These are phyloP conservation scores for Cutaneotrichosporon sp. DNA, from an alignment of 1,284 basidiomycete genomes.

Conservation along the genomic window DNA sequence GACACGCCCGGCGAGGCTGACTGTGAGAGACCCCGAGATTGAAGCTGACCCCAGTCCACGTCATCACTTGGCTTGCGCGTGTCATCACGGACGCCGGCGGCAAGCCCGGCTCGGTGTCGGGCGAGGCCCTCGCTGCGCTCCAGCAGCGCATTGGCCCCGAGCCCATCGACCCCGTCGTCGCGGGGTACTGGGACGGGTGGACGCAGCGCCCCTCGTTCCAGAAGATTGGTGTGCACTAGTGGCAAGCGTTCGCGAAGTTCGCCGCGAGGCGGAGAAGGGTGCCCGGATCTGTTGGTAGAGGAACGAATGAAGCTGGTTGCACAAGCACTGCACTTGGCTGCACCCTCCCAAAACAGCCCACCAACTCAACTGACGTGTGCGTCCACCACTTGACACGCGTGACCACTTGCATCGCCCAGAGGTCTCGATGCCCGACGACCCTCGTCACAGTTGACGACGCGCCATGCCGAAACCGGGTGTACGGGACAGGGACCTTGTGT, in stretches of 20 bases:
- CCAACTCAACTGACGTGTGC: too few relatives aligned
- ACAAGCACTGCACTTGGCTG: too few relatives aligned
- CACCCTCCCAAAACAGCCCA: too few relatives aligned
- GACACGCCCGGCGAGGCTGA: slow-evolving; percentile 44
- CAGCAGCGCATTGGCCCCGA: slow-evolving; percentile 41
- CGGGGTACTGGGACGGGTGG: slow-evolving; percentile 43
- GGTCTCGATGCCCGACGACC: too few relatives aligned
- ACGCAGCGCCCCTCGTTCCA: slow-evolving; percentile 8
- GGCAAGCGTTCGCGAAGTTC: not conserved
- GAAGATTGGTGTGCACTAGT: slow-evolving; percentile 10
- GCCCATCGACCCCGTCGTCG: slow-evolving; percentile 41
- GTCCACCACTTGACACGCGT: too few relatives aligned
- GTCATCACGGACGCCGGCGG: slow-evolving; percentile 44
- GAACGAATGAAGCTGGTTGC: too few relatives aligned
- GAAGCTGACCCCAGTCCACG: slow-evolving; percentile 36
- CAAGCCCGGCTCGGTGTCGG: slow-evolving; percentile 31
- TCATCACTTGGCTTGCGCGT: slow-evolving; percentile 51
- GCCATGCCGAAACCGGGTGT: too few relatives aligned
- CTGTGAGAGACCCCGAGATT: slow-evolving; percentile 29
- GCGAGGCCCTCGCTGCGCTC: slow-evolving; percentile 36
- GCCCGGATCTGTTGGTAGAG: too few relatives aligned
- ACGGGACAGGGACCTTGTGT: too few relatives aligned
- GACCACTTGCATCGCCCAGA: too few relatives aligned
- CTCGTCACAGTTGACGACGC: too few relatives aligned
- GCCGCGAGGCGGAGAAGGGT: not conserved